Evolutionary conservation across 2,329 filamentous ascomycete genomes (phyloP).

Genomic region (Teratosphaeria nubilosa): DNA sequence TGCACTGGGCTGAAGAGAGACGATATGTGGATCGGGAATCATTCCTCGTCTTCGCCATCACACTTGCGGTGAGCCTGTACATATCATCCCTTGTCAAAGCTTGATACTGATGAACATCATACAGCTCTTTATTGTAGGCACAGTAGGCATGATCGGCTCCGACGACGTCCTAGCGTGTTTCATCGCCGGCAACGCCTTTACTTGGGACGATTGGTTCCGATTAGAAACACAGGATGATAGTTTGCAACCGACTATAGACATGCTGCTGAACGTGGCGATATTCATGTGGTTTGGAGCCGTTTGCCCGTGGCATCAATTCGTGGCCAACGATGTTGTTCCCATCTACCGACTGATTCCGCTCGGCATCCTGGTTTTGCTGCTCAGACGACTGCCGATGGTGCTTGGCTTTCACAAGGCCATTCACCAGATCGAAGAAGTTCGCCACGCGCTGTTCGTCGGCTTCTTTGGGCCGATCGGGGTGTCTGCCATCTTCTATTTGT

Average conservation of each 20-base stretch:
- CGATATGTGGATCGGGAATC: constrained; percentile 79
- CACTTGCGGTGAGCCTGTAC: constrained; percentile 52
- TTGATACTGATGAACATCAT: constrained; percentile 2
- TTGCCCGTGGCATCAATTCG: constrained; percentile 68
- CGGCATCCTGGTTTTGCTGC: constrained; percentile 63
- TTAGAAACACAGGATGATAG: constrained; percentile 81
- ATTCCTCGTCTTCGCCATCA: constrained; percentile 77
- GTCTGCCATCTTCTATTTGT: constrained; percentile 76
- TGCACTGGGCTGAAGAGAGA: constrained; percentile 74
- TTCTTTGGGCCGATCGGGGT: constrained; percentile 93
- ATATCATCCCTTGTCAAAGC: not conserved
- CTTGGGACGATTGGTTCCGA: constrained; percentile 91
- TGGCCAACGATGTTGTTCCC: constrained; percentile 57
- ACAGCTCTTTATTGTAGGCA: constrained; percentile 74
- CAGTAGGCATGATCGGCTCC: constrained; percentile 75
- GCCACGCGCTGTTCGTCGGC: constrained; percentile 75
- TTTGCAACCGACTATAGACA: constrained; percentile 87
- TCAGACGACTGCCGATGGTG: constrained; percentile 69
- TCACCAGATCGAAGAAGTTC: constrained; percentile 63
- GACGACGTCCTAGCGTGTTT: constrained; percentile 90
- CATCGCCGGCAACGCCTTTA: constrained; percentile 82
- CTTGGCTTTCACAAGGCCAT: constrained; percentile 61
- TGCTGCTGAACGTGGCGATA: constrained; percentile 79
- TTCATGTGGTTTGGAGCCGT: constrained; percentile 89
- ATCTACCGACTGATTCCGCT: constrained; percentile 63